Base-by-base conservation (phyloP, 2,329 filamentous ascomycete genomes). In the Fusarium sp. region DNA sequence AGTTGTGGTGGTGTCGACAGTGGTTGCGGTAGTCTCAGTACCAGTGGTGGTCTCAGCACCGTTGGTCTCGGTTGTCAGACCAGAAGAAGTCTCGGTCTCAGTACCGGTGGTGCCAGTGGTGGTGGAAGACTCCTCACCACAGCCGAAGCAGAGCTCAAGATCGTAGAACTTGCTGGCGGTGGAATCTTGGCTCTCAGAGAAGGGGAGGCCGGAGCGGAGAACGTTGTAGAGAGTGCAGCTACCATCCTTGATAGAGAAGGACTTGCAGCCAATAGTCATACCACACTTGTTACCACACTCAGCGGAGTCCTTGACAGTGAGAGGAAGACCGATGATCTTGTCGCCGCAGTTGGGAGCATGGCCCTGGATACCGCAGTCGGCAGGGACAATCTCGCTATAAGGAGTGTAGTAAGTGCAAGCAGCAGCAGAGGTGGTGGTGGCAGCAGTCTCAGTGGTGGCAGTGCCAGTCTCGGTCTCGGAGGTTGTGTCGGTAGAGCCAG, bases 81-180 rank as follows among this genome's bases (percentile, higher is more conserved):
- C 34, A 14, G 56, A 49, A 13, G 18, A 31, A 4, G 26, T 24
- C 17, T 15, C 8, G 20, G 38, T 54, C 22, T 39, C 52, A 8
- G 58, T 59, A 5, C n/a, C 57, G 2, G 53, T 50, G 9, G 51
- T 58, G 3, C 55, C 63, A 46, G 56, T 50, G 11, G 64, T 58
- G 28, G 58, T 59, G 24, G 18, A 52, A 9, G 55, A n/a, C 28
- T 50, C 63, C 18, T 66, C 61, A 24, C 61, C 65, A 24, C 65
- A 68, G n/a, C 58, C 55, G n/a, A 68, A 68, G 64, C 65, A 68
- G 13, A 46, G 39, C 22, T 68, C 65, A 15, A 68, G 65, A 14
- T 69, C 61, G 20, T 69, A 69, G 46, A 62, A 69, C n/a, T 24
- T 34, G 58, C 51, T 40, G 5, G 45, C 33, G 17, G 8, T 33